Percentiles rank a stretch among this genome's conserved stretches.
These are phyloP conservation scores for Polytrichum formosum DNA, from an alignment of 225 moss, liverwort and hornwort genomes.

Conservation along the genomic window DNA sequence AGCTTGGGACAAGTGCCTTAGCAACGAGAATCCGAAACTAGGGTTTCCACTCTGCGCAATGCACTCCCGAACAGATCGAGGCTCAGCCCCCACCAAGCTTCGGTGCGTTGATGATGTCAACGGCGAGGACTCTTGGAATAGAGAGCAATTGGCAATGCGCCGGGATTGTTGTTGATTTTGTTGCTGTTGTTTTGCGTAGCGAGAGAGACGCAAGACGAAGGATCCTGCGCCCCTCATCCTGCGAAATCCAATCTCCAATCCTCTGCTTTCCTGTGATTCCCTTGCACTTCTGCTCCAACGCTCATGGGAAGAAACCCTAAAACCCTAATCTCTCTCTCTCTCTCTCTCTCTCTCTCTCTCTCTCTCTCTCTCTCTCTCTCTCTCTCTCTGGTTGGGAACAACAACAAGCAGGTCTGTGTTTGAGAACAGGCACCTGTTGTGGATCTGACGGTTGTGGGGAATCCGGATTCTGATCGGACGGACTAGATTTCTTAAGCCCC, in stretches of 20 bases:
- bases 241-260: not conserved
- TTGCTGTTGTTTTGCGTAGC: not conserved
- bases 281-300: not conserved
- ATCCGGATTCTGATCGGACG: no score
- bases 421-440: no score
- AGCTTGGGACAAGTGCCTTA: constrained; percentile 20
- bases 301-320: not conserved
- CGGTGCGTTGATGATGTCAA: not conserved
- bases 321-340: constrained; percentile 1
- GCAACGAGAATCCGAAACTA: not conserved
- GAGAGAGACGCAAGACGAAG: constrained; percentile 3
- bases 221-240: constrained; percentile 4
- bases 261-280: not conserved
- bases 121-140: no score
- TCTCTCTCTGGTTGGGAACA: no score
- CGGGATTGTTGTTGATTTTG: no score
- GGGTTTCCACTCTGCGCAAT: not conserved
- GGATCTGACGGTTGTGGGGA: no score
- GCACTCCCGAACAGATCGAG: not conserved
- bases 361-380: no score
- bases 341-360: no score
- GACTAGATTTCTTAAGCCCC: no score
- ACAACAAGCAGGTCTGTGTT: no score
- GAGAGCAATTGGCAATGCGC: not conserved
- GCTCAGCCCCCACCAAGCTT: not conserved